Evolutionary conservation across 306 rosid species (phyloP).

Genomic region (Citrullus colocynthis): DNA sequence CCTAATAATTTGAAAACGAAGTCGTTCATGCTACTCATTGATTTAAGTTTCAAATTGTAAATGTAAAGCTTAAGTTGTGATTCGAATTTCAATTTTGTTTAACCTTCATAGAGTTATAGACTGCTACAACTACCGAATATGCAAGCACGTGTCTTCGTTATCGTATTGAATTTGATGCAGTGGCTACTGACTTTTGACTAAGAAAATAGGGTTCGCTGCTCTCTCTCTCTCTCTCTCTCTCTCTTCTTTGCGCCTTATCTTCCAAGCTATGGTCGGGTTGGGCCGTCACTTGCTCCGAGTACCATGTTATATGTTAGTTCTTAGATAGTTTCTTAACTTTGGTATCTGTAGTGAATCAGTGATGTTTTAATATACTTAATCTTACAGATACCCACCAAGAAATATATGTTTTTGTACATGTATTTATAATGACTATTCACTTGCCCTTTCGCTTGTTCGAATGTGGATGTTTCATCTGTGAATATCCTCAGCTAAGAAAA

Average conservation of each 20-base stretch:
- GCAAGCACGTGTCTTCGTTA: not conserved
- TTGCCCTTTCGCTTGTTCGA: not conserved
- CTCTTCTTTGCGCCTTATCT: no score
- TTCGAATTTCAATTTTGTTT: not conserved
- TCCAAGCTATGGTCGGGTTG: not conserved
- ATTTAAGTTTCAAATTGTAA: not conserved
- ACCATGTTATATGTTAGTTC: not conserved
- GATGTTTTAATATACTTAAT: not conserved
- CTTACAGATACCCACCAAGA: not conserved
- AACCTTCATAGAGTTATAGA: not conserved
- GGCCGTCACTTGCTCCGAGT: not conserved
- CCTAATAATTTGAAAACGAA: not conserved
- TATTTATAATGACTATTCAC: not conserved
- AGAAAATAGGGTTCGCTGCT: not conserved
- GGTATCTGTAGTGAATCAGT: not conserved
- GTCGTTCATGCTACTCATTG: not conserved
- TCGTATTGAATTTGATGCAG: not conserved
- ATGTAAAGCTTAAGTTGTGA: not conserved
- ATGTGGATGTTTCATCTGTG: not conserved
- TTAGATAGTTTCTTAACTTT: not conserved
- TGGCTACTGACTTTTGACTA: not conserved
- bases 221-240: not conserved
- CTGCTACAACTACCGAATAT: not conserved
- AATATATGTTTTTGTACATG: not conserved
- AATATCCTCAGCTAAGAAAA: not conserved